Conservation (phyloP, 805 yeast species). For the Helenozyma rhizophorensis region DNA sequence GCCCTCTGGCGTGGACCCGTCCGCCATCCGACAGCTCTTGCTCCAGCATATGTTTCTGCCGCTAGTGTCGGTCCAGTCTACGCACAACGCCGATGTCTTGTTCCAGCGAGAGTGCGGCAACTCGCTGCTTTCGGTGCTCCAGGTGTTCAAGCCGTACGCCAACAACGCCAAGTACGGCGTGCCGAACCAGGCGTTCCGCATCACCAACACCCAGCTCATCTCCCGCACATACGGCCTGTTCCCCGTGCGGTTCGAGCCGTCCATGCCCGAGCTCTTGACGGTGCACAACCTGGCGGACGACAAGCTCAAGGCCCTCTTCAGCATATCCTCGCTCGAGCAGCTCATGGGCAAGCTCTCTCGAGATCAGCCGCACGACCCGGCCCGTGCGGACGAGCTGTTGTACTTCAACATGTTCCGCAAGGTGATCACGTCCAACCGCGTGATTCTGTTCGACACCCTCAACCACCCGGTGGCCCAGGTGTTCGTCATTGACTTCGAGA, state of each 20-base stretch:
- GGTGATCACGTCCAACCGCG: conserved; percentile 51
- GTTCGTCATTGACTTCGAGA: conserved; percentile 53
- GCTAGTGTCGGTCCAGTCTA: conserved; percentile 44
- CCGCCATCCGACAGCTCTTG: conserved; percentile 35
- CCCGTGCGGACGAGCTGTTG: conserved; percentile 24
- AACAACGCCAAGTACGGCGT: conserved; percentile 42
- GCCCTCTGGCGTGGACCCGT: conserved; percentile 32
- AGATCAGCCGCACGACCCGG: neutral
- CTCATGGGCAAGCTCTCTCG: conserved; percentile 16
- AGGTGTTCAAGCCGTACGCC: conserved; percentile 52
- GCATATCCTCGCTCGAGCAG: conserved; percentile 34
- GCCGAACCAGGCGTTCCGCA: conserved; percentile 40
- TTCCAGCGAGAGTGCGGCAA: conserved; percentile 38
- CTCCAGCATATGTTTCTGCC: conserved; percentile 50
- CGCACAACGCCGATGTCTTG: conserved; percentile 42
- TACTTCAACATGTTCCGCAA: conserved; percentile 57
- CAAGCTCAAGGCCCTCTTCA: conserved; percentile 25
- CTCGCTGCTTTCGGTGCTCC: conserved; percentile 38
- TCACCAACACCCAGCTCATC: conserved; percentile 48
- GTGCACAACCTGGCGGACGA: conserved; percentile 20
- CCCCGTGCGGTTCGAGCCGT: conserved; percentile 50
- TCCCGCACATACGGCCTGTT: conserved; percentile 49
- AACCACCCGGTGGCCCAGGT: conserved; percentile 82
- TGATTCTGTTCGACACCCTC: conserved; percentile 79
- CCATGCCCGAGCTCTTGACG: conserved; percentile 36